These are phyloP conservation scores for Spiromastix sp. DNA, from an alignment of 2,329 filamentous ascomycete species.

Conservation along the genomic window DNA sequence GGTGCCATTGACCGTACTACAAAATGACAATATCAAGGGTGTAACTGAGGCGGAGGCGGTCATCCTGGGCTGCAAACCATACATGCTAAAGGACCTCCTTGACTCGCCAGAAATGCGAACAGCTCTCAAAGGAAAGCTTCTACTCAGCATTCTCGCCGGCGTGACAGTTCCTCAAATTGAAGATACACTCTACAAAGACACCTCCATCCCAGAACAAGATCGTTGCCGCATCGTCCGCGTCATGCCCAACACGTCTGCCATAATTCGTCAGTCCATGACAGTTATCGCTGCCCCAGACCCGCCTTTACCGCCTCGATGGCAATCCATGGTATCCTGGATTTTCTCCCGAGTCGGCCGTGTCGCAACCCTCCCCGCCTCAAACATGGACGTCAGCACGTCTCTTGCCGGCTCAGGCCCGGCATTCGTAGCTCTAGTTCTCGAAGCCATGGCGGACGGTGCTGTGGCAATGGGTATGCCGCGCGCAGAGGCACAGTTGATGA, in stretches of 20 bases:
- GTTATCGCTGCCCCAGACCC: constrained; percentile 54
- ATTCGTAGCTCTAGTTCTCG: constrained; percentile 49
- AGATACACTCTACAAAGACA: constrained; percentile 47
- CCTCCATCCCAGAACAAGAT: constrained; percentile 27
- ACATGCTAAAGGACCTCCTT: constrained; percentile 60
- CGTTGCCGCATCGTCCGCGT: constrained; percentile 55
- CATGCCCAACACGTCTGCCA: constrained; percentile 75
- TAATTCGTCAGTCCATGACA: constrained; percentile 73
- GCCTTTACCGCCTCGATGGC: constrained; percentile 33
- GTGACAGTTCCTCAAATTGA: constrained; percentile 61
- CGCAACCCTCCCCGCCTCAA: constrained; percentile 39
- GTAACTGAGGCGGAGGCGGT: constrained; percentile 61
- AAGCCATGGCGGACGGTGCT: constrained; percentile 50
- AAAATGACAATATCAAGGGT: constrained; percentile 61
- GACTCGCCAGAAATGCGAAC: constrained; percentile 56
- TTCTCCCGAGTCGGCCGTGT: constrained; percentile 43
- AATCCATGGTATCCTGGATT: constrained; percentile 43
- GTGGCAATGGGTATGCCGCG: constrained; percentile 53
- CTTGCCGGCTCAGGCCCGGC: constrained; percentile 53
- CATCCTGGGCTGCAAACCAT: constrained; percentile 71
- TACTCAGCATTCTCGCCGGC: constrained; percentile 74
- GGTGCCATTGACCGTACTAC: constrained; percentile 53
- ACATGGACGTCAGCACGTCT: constrained; percentile 49
- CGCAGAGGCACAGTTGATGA: constrained; percentile 50
- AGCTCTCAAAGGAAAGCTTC: constrained; percentile 66